Base-by-base conservation (phyloP, 176 grass and related monocot genomes). In the Oropetium thomaeum region DNA sequence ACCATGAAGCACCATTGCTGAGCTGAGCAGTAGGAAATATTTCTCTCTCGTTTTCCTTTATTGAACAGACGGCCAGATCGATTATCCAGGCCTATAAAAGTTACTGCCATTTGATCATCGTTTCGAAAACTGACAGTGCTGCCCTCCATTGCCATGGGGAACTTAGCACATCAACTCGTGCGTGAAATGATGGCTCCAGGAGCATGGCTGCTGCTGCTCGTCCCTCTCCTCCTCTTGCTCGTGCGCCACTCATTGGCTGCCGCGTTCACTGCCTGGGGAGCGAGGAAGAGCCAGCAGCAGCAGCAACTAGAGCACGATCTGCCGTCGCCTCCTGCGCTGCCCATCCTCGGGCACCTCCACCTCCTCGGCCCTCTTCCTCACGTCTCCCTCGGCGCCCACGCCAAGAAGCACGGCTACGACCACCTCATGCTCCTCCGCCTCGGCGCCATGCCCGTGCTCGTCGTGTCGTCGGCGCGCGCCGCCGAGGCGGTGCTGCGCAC, bases 351-450 rank as follows among this genome's bases (percentile, higher is more conserved):
- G 0, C 81, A 88, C 81, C 49, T 88, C 26, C 86, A 83, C 62
- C 80, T 83, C 38, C 10, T 88, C 2, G 86, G 86, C n/a, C 32
- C 86, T 1, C 70, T 83, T 34, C 74, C 75, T 0, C 86, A 88
- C 41, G 29, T 69, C 69, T 84, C 81, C 58, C 67, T 88, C 16
- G 22, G 32, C 13, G 8, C 23, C 1, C 41, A 81, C 19, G 67
- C 86, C 33, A 23, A 31, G 43, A 83, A 62, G 63, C 70, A 88
- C 22, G 80, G 85, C 1, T 4, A 31, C 3, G 64, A 78, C 51
- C 17, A 49, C 45, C 35, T 87, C 66, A 78, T 87, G 85, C 30
- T 77, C 28, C 83, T 90, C 52, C 83, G 63, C 30, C 88, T 90
- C 10, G 80, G 88, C 8, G 43, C 74, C 49, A 60, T 90, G 63